Conservation (phyloP, 1,139 yeast species). For the Blastobotrys malaysiensis region DNA sequence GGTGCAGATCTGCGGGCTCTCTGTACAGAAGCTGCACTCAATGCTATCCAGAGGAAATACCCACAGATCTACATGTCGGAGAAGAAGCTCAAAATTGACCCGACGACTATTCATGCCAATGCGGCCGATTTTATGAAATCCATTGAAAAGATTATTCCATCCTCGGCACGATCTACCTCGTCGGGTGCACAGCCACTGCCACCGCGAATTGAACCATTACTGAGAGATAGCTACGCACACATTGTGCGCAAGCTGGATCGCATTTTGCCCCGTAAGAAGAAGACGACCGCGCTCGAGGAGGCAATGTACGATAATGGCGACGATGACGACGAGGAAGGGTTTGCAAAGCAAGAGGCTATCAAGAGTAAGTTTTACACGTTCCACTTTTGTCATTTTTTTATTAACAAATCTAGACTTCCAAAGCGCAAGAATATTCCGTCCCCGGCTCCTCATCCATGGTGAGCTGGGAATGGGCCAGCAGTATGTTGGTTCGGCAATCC, state of each 20-base stretch:
- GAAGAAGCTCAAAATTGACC: conserved; percentile 70
- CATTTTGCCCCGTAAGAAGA: conserved; percentile 60
- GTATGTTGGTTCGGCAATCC: conserved; percentile 75
- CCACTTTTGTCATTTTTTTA: not conserved
- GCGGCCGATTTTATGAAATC: conserved; percentile 87
- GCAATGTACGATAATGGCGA: conserved; percentile 61
- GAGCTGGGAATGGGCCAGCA: conserved; percentile 82
- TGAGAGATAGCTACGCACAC: conserved; percentile 45
- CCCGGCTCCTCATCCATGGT: conserved; percentile 73
- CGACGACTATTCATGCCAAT: conserved; percentile 64
- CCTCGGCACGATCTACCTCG: conserved; percentile 81
- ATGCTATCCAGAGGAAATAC: conserved; percentile 82
- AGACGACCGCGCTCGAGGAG: conserved; percentile 59
- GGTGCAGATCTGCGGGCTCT: conserved; percentile 96
- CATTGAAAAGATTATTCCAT: conserved; percentile 81
- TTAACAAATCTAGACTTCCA: conserved; percentile 32
- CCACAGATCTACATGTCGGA: conserved; percentile 86
- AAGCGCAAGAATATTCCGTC: conserved; percentile 69
- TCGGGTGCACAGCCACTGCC: conserved; percentile 78
- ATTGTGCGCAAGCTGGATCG: conserved; percentile 48
- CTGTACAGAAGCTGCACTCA: conserved; percentile 93
- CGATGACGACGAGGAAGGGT: conserved; percentile 56
- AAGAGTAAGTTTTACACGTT: conserved; percentile 30
- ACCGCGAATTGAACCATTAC: conserved; percentile 57
- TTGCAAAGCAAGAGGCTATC: conserved; percentile 59